Base-by-base conservation (phyloP, 148 eudicot species). In the Beta vulgaris region DNA sequence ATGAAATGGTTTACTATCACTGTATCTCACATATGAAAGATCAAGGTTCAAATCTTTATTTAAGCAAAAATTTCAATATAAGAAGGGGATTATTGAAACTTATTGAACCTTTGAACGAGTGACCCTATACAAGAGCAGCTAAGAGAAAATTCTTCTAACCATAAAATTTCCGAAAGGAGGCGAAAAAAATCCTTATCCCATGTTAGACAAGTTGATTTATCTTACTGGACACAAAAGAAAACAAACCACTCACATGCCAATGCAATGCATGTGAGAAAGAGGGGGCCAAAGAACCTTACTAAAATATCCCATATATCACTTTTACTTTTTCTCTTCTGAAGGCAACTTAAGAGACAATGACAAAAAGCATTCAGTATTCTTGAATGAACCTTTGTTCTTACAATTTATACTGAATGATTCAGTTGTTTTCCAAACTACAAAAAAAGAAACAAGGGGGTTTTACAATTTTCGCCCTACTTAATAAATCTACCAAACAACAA, bases 161-260 rank as follows among this genome's bases (percentile, higher is more conserved):
- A n/a, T n/a, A n/a, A n/a, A n/a, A n/a, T n/a, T n/a, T n/a, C n/a
- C n/a, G n/a, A n/a, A n/a, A n/a, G n/a, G n/a, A n/a, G n/a, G n/a
- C n/a, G n/a, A n/a, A n/a, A n/a, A n/a, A n/a, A n/a, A n/a, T n/a
- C n/a, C n/a, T n/a, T n/a, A n/a, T n/a, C n/a, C n/a, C n/a, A n/a
- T n/a, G n/a, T n/a, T n/a, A n/a, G n/a, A n/a, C n/a, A n/a, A n/a
- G n/a, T n/a, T n/a, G n/a, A n/a, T n/a, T n/a, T n/a, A n/a, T n/a
- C n/a, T n/a, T n/a, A n/a, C n/a, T n/a, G n/a, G n/a, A n/a, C n/a
- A n/a, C n/a, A n/a, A 71, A 71, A 81, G 78, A 77, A 76, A 82
- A 31, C 15, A 79, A 62, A 39, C 21, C 31, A 51, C 66, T 73
- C 88, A 87, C 90, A 81, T 85, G 90, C 76, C 68, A 81, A 72